phyloP scores from a whole-genome alignment of 805 yeast species.

The Metschnikowia shivogae region DNA sequence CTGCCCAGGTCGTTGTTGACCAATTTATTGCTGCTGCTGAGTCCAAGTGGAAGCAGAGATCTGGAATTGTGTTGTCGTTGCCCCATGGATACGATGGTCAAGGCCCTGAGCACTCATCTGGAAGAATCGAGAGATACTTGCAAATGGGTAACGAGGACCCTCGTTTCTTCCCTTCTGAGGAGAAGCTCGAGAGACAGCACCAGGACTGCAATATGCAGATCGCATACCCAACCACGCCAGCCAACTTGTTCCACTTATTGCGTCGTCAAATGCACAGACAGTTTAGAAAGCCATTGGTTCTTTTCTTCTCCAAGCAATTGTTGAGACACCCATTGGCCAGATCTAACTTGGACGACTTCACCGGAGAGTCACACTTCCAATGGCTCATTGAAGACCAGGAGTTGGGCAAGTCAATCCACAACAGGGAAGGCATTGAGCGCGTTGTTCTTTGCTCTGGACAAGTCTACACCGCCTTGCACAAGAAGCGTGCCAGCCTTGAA shows the following conservation, averaged over 20 bases:
- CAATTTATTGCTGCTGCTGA: conserved; percentile 97
- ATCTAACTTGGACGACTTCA: conserved; percentile 77
- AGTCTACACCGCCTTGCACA: conserved; percentile 87
- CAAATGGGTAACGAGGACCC: conserved; percentile 95
- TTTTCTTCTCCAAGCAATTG: conserved; percentile 89
- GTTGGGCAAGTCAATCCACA: conserved; percentile 69
- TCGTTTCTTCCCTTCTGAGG: conserved; percentile 85
- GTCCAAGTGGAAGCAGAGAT: conserved; percentile 98
- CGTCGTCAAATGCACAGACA: conserved; percentile 99
- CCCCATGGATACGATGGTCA: conserved; percentile 99
- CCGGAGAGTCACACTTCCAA: conserved; percentile 87
- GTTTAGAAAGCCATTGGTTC: conserved; percentile 86
- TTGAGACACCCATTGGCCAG: conserved; percentile 92
- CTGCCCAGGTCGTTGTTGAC: conserved; percentile 96
- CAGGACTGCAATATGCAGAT: conserved; percentile 98
- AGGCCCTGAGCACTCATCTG: conserved; percentile 99
- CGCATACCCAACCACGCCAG: conserved; percentile 97
- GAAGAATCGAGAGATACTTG: conserved; percentile 94
- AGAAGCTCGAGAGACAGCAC: conserved; percentile 92
- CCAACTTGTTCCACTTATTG: conserved; percentile 90
- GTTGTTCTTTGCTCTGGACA: conserved; percentile 86
- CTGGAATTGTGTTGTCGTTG: conserved; percentile 89
- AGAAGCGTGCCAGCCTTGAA: conserved; percentile 74
- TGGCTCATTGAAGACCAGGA: conserved; percentile 95
- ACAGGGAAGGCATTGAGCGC: conserved; percentile 83